These are phyloP conservation scores for Aureobasidium sp. DNA, from an alignment of 2,329 filamentous ascomycete genomes.

Conservation along the genomic window DNA sequence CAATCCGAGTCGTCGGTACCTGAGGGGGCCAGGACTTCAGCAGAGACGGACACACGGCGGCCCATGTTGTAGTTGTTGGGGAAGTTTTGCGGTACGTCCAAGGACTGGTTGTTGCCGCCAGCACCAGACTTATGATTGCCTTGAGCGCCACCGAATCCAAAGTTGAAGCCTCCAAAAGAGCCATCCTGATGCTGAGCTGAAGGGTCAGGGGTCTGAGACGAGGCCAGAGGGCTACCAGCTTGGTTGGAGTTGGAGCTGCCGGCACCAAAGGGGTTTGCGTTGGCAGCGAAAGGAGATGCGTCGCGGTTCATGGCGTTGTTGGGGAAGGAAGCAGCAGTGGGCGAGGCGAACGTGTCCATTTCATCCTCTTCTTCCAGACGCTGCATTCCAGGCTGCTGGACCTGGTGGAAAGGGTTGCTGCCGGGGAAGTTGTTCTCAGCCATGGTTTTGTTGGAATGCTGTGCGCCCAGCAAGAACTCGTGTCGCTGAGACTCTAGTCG, in stretches of 20 bases:
- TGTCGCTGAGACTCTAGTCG: slow-evolving; percentile 72
- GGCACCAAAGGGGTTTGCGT: slow-evolving; percentile 39
- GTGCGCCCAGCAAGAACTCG: slow-evolving; percentile 58
- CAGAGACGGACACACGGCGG: slow-evolving; percentile 95
- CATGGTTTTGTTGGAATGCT: slow-evolving; percentile 62
- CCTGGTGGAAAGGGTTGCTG: slow-evolving; percentile 76
- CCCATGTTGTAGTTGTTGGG: slow-evolving; percentile 95
- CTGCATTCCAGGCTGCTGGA: slow-evolving; percentile 47
- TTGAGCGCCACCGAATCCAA: slow-evolving; percentile 29
- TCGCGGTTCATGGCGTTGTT: slow-evolving; percentile 46
- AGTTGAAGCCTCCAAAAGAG: slow-evolving; percentile 40
- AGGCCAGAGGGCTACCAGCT: slow-evolving; percentile 35
- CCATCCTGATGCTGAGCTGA: slow-evolving; percentile 24
- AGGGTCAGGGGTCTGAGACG: slow-evolving; percentile 7
- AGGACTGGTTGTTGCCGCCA: slow-evolving; percentile 34
- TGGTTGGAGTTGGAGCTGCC: slow-evolving; percentile 3
- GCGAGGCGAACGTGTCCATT: slow-evolving; percentile 78
- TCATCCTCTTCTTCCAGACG: slow-evolving; percentile 86
- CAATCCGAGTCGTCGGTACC: slow-evolving; percentile 89
- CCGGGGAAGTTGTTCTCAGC: slow-evolving; percentile 82
- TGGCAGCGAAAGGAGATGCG: slow-evolving; percentile 58
- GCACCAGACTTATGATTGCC: slow-evolving; percentile 46
- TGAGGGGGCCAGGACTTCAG: slow-evolving; percentile 93
- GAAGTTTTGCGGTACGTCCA: slow-evolving; percentile 71
- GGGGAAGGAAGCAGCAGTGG: slow-evolving; percentile 62